Percentiles rank a stretch among this genome's conserved stretches.
phyloP scores from a whole-genome alignment of 257 asterid species.

The Solanum pinnatisectum region DNA sequence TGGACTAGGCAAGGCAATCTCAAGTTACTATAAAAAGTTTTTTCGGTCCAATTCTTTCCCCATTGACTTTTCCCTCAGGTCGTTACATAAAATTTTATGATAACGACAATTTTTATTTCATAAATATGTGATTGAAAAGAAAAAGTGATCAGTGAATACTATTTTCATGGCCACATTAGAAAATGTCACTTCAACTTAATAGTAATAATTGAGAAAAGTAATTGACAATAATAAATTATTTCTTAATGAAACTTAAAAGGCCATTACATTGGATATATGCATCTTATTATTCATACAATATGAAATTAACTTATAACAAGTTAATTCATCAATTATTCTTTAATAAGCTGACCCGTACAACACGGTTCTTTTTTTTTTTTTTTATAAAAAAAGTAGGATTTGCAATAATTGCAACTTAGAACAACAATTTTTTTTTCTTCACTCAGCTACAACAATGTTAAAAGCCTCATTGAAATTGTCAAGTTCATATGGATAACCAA shows the following conservation, averaged over 20 bases:
- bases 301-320: not conserved
- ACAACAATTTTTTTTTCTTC: not conserved
- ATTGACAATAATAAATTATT: not conserved
- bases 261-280: not conserved
- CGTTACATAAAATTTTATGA: not conserved
- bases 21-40: no score
- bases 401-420: not conserved
- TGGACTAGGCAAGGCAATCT: no score
- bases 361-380: not conserved
- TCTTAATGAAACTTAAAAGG: not conserved
- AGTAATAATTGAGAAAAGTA: not conserved
- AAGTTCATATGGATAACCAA: constrained; percentile 56
- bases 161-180: not conserved
- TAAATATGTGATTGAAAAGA: no score
- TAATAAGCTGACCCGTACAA: not conserved
- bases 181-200: not conserved
- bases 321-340: not conserved
- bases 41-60: not conserved
- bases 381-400: not conserved
- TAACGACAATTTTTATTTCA: no score
- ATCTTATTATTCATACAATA: not conserved
- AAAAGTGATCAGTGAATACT: not conserved
- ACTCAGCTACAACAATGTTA: constrained; percentile 45
- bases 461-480: constrained; percentile 56
- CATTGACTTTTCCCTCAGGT: no score